These are phyloP conservation scores for Neostapfia colusana DNA, from an alignment of 176 grass and related monocot genomes.

Conservation along the genomic window DNA sequence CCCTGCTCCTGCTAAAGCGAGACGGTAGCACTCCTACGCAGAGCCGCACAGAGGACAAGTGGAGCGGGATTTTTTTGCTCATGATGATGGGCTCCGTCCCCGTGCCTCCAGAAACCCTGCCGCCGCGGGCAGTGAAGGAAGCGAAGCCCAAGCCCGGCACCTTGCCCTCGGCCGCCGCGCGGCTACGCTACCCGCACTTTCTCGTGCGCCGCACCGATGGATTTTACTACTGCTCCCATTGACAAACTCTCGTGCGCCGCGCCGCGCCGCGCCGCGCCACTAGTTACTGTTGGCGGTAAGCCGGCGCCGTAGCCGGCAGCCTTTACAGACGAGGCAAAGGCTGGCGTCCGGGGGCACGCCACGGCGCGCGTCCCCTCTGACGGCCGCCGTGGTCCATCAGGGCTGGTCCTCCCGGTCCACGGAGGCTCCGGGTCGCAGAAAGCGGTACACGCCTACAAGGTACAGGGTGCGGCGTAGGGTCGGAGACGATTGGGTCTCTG, in stretches of 20 bases:
- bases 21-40: background rate
- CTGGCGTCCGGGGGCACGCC: background rate
- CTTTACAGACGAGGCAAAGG: background rate
- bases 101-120: background rate
- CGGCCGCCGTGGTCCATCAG: background rate
- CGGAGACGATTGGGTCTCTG: background rate
- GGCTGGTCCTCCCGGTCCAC: background rate
- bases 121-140: background rate
- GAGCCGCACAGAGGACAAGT: background rate
- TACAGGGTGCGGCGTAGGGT: background rate
- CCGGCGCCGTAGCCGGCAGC: background rate
- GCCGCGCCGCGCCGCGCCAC: background rate
- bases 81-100: background rate
- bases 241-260: background rate
- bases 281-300: background rate
- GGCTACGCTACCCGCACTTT: background rate
- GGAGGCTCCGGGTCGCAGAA: background rate
- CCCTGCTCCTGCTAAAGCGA: background rate
- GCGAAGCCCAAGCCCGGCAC: background rate
- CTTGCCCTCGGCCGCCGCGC: slow-evolving; percentile 1
- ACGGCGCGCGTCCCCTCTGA: background rate
- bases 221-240: background rate
- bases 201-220: background rate
- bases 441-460: background rate
- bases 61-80: slow-evolving; percentile 15